Percentiles rank a stretch among this genome's conserved stretches.
Conservation (phyloP, 441 rosid species). For the Gossypium lobatum region DNA sequence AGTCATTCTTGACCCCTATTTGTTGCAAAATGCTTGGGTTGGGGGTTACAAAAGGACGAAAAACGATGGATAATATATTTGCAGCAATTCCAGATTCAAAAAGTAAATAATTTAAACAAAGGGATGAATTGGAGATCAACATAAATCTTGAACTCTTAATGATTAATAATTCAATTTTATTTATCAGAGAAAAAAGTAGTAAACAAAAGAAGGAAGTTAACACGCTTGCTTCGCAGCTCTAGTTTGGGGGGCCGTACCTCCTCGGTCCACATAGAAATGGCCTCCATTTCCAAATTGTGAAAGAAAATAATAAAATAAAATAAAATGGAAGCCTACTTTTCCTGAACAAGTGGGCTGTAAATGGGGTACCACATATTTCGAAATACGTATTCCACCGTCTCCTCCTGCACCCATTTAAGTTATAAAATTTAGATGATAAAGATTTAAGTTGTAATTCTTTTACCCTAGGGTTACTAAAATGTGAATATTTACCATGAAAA, state of each 20-base stretch:
- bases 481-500: neutral
- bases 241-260: neutral
- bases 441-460: no score
- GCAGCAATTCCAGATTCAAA: neutral
- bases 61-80: neutral
- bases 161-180: neutral
- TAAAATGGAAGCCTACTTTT: conserved; percentile 36
- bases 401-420: conserved; percentile 46
- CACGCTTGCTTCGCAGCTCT: neutral
- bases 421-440: neutral
- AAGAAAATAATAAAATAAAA: neutral
- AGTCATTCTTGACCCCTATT: neutral
- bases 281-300: neutral
- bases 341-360: conserved; percentile 92
- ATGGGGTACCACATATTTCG: conserved; percentile 87
- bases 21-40: no score
- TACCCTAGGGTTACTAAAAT: neutral
- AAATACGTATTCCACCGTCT: conserved; percentile 55
- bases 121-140: no score
- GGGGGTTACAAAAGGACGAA: neutral
- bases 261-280: neutral
- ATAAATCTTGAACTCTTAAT: neutral
- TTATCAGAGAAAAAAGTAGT: neutral
- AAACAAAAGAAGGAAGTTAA: neutral
- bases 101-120: no score